Percentiles rank a stretch among this genome's conserved stretches.
Evolutionary conservation across 2,329 filamentous ascomycete species (phyloP).

Genomic region (Alternaria solani): DNA sequence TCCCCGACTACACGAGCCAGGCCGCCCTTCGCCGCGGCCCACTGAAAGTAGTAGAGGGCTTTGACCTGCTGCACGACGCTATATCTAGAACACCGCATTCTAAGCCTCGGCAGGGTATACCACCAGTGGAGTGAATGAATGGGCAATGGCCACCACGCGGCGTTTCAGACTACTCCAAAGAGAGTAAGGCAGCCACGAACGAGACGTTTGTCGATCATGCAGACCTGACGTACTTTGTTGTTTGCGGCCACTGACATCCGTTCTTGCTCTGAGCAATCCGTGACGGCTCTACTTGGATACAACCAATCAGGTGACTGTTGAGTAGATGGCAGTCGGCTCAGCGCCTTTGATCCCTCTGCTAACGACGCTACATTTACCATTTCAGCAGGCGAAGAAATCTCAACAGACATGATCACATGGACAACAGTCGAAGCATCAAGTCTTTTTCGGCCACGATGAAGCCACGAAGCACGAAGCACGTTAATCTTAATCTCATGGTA

Average conservation of each 20-base stretch:
- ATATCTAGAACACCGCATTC: slow-evolving; percentile 42
- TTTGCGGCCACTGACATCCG: slow-evolving; percentile 49
- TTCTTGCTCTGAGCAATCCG: slow-evolving; percentile 48
- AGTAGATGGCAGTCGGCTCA: slow-evolving; percentile 40
- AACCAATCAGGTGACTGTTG: slow-evolving; percentile 47
- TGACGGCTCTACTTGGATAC: slow-evolving; percentile 47
- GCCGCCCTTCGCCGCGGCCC: slow-evolving; percentile 41
- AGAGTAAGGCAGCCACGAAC: slow-evolving; percentile 41
- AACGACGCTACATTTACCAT: slow-evolving; percentile 48
- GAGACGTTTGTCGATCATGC: slow-evolving; percentile 45
- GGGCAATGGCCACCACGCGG: slow-evolving; percentile 47
- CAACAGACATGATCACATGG: slow-evolving; percentile 42
- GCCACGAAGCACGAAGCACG: slow-evolving; percentile 43
- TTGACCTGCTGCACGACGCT: slow-evolving; percentile 42
- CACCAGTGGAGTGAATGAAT: slow-evolving; percentile 43
- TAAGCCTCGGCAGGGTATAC: slow-evolving; percentile 38
- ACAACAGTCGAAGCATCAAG: slow-evolving; percentile 42
- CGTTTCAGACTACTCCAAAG: slow-evolving; percentile 38
- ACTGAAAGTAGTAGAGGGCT: slow-evolving; percentile 40
- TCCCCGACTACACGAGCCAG: slow-evolving; percentile 42
- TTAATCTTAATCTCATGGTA: slow-evolving; percentile 45
- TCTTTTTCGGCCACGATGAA: slow-evolving; percentile 24
- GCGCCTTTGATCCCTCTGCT: slow-evolving; percentile 51
- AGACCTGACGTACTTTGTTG: slow-evolving; percentile 42
- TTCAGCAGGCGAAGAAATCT: slow-evolving; percentile 37